Evolutionary conservation across 1,139 yeast species (phyloP).

Genomic region (Hyphopichia burtonii): DNA sequence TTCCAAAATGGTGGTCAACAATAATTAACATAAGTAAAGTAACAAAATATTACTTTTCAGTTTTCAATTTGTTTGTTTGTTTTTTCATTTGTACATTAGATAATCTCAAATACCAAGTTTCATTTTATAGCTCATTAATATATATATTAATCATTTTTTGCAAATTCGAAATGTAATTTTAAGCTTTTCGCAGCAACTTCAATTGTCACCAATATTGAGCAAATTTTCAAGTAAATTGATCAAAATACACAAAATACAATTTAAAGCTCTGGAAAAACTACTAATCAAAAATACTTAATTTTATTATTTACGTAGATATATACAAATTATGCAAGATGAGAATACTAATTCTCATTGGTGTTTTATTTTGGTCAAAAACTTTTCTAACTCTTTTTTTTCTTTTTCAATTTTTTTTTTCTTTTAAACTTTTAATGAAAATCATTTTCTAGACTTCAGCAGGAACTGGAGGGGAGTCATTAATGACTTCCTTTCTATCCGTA

Average conservation of each 20-base stretch:
- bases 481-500: slow-evolving; percentile 17
- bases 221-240: no score
- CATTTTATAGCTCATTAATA: no score
- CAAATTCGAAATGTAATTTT: neutral
- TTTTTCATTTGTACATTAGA: neutral
- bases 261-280: neutral
- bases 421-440: neutral
- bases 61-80: neutral
- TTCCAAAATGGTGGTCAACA: slow-evolving; percentile 24
- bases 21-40: neutral
- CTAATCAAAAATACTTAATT: neutral
- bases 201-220: no score
- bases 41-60: no score
- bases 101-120: no score
- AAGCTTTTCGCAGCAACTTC: no score
- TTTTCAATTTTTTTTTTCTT: neutral
- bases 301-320: neutral
- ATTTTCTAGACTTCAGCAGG: slow-evolving; percentile 15
- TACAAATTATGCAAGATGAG: neutral
- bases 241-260: neutral
- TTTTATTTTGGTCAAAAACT: neutral
- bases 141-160: no score
- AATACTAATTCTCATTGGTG: neutral
- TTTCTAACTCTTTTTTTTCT: neutral
- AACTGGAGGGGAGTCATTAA: slow-evolving; percentile 19